These are phyloP conservation scores for Lactarius sanguifluus DNA, from an alignment of 768 basidiomycete genomes.

Conservation along the genomic window DNA sequence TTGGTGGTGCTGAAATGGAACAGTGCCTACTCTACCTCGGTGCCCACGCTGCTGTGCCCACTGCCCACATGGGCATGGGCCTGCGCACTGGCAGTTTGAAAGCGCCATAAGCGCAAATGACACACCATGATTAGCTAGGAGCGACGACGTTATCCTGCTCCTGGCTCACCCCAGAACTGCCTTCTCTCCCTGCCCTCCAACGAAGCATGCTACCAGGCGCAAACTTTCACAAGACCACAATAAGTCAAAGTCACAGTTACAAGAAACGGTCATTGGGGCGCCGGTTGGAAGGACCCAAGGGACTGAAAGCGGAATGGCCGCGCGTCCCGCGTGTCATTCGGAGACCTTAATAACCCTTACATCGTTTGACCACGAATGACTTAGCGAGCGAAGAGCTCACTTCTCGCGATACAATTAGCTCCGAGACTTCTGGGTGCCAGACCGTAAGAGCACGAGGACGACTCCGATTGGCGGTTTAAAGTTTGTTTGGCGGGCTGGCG, in stretches of 20 bases:
- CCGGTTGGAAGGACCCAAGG: slow-evolving; percentile 1
- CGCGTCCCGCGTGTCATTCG: slow-evolving; percentile 13
- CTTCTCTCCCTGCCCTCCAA: neutral
- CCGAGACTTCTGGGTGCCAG: neutral
- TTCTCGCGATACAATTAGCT: neutral
- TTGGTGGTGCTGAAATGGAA: neutral
- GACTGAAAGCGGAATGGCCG: slow-evolving; percentile 20
- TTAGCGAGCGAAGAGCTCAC: neutral
- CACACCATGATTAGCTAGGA: neutral
- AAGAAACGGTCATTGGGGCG: slow-evolving; percentile 3
- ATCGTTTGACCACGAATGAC: neutral
- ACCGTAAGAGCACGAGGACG: slow-evolving; percentile 5
- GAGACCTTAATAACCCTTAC: slow-evolving; percentile 13
- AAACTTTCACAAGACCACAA: neutral
- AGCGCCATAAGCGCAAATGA: neutral
- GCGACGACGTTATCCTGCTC: neutral
- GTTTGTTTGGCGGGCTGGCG: slow-evolving; percentile 3
- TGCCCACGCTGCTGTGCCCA: neutral
- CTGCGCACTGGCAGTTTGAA: neutral
- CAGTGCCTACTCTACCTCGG: neutral
- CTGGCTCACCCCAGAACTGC: neutral
- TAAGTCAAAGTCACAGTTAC: neutral
- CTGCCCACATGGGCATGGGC: neutral
- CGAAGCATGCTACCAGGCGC: neutral
- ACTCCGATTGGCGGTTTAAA: neutral